Base-by-base conservation (phyloP, 148 eudicot genomes). In the Chenopodium quinoa region DNA sequence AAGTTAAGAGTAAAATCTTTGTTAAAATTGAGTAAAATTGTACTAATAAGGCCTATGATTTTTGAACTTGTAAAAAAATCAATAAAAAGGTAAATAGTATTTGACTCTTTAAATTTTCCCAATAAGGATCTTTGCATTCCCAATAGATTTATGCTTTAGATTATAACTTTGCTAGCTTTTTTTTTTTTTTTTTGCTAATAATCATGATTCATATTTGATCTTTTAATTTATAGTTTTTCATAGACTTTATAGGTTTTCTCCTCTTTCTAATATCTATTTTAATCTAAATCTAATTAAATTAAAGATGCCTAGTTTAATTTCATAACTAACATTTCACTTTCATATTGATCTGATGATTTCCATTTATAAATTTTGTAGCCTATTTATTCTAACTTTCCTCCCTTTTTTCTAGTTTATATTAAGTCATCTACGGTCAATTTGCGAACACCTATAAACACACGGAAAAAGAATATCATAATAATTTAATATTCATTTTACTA, bases 51-150 rank as follows among this genome's bases (percentile, higher is more conserved):
- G 54, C 58, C 31, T 7, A 10, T 17, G 8, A 0, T 65, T 68
- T 64, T 37, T 77, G 58, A 44, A 63, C 32, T 64, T 29, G 32
- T 23, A 52, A 19, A 48, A 48, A 54, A 48, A 52, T n/a, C 44
- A 9, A 50, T 47, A 4, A 27, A 69, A 78, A 44, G 56, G 2
- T 48, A 50, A 37, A 20, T 56, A 56, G 19, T 16, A 20, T 78
- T 10, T n/a, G 17, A 37, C 17, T 56, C 37, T 71, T 72, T 72
- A 60, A 73, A 23, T 72, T 25, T 80, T 80, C 82, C 82, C 76
- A 58, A 81, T 29, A 44, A 64, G 73, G 12, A 64, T 81, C 73
- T 81, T 81, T 74, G 78, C 29, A 81, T 81, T 81, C 78, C 83
- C 79, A 81, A 81, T 75, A 81, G 66, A 65, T 81, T 80, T 62